Base-by-base conservation (phyloP, 495 filamentous ascomycete species). In the Penicillium nucicola region DNA sequence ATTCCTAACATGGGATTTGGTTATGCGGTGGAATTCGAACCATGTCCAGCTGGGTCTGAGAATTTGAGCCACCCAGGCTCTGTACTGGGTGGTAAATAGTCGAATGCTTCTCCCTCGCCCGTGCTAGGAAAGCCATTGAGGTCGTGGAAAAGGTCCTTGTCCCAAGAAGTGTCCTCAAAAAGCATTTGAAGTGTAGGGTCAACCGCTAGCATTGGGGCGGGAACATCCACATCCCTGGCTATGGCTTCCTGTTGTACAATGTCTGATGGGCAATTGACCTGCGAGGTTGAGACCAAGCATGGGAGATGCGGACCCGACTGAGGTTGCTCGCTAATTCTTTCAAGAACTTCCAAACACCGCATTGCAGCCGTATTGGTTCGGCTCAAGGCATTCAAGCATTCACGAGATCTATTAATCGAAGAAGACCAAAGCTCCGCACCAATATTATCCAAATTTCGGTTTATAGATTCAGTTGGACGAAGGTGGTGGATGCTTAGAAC, bases 101-200 rank as follows among this genome's bases (percentile, higher is more conserved):
- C 51, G 38, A 56, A 60, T 13, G 39, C 33, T 15, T 51, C 56
- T 11, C 47, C 22, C 30, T 58, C 60, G 31, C 50, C 48, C 0
- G 57, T 60, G 17, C 48, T 48, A 2, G 56, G 56, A 38, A 64
- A 64, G 1, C 57, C 54, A 25, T 56, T 11, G 1, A 60, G 28
- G 1, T 53, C 57, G 15, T 60, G 53, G 23, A 64, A 64, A 1
- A 55, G 37, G 25, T 55, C 54, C 8, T 48, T 51, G 5, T 52
- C 42, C 48, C 50, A 50, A 7, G 51, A 50, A 1, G 50, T 45
- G 33, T 51, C 47, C 23, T 63, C 49, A n/a, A 64, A 58, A 36
- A 64, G 53, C 8, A 57, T 52, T 33, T 57, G 60, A 42, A 57
- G 42, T 5, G 56, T 37, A 22, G 53, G 60, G 19, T 63, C 60